A percentile compares a stretch with the other conserved stretches of the same genome.
Evolutionary conservation across 345 rosid species (phyloP).

Genomic region (Mallotus nudiflorus): DNA sequence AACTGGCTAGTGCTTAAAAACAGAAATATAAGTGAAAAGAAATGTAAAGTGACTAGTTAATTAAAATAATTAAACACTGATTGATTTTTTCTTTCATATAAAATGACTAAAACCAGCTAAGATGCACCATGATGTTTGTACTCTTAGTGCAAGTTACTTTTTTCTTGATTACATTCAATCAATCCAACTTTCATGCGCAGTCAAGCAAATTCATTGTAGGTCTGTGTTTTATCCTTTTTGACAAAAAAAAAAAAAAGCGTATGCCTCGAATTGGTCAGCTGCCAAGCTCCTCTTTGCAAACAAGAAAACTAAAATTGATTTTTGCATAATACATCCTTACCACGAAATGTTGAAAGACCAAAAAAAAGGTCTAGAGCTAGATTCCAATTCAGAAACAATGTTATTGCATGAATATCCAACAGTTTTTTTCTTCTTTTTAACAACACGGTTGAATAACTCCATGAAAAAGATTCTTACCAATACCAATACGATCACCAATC

Average conservation of each 20-base stretch:
- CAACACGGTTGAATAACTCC: neutral
- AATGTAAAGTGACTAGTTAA: no score
- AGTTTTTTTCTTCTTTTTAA: neutral
- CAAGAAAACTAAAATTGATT: neutral
- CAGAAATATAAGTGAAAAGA: neutral
- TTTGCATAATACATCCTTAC: neutral
- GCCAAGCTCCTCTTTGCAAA: neutral
- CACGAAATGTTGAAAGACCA: neutral
- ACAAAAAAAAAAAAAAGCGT: neutral
- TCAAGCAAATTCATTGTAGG: neutral
- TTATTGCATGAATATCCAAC: neutral
- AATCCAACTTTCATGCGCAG: neutral
- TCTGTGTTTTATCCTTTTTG: neutral
- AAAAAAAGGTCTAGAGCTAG: neutral
- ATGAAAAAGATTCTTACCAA: constrained; percentile 57
- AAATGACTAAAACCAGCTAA: neutral
- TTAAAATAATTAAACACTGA: no score
- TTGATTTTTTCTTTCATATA: neutral
- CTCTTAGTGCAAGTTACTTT: neutral
- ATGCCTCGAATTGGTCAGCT: neutral
- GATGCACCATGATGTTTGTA: neutral
- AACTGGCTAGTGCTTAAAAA: neutral
- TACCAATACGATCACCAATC: constrained; percentile 98
- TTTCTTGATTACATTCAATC: neutral
- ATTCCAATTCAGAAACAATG: neutral